phyloP scores from a whole-genome alignment of 495 filamentous ascomycete species.

The Parathielavia appendiculata region DNA sequence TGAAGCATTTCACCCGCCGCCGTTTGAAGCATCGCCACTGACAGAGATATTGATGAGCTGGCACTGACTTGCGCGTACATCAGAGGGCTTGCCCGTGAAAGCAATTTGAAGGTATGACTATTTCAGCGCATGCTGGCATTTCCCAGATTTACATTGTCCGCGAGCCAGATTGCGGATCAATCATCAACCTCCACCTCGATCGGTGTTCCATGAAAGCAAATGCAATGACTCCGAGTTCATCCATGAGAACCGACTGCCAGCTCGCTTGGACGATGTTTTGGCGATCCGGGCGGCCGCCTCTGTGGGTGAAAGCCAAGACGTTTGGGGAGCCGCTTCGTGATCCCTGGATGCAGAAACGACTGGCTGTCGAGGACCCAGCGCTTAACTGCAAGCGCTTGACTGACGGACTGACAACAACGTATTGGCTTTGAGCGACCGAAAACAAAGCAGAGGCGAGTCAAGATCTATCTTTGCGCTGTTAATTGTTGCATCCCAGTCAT shows the following conservation, averaged over 20 bases:
- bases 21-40: no score
- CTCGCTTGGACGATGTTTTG: neutral
- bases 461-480: constrained; percentile 9
- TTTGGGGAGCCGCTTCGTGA: constrained; percentile 24
- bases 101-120: no score
- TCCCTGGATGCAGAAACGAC: constrained; percentile 20
- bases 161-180: neutral
- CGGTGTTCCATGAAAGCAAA: neutral
- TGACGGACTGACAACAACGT: neutral
- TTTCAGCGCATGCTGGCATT: no score
- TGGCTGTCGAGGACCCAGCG: constrained; percentile 23
- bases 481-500: constrained; percentile 14
- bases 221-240: neutral
- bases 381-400: constrained; percentile 17
- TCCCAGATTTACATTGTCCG: no score
- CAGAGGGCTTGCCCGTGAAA: no score
- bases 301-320: constrained; percentile 2
- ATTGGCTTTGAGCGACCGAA: constrained; percentile 10
- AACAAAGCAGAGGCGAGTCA: constrained; percentile 14
- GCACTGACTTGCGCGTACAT: no score
- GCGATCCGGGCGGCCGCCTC: neutral
- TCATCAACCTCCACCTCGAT: neutral
- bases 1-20: no score
- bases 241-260: neutral
- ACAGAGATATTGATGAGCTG: no score